These are phyloP conservation scores for Capsicum baccatum DNA, from an alignment of 257 asterid species.

Conservation along the genomic window DNA sequence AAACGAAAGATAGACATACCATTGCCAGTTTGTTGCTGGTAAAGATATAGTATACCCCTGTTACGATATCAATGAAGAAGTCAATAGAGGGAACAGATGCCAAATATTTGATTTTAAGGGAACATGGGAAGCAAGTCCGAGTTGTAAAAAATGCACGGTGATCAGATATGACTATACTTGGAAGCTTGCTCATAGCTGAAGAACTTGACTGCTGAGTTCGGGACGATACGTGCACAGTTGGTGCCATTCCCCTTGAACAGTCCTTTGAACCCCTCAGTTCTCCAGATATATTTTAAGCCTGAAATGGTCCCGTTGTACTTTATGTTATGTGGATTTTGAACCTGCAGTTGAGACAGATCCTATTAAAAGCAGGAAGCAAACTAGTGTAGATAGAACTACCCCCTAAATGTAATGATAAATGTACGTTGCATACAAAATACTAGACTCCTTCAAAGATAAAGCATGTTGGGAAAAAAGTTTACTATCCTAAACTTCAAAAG, in stretches of 20 bases:
- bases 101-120: slow-evolving; percentile 25
- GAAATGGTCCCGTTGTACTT: slow-evolving; percentile 84
- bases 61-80: slow-evolving; percentile 37
- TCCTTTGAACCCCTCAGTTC: slow-evolving; percentile 82
- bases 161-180: slow-evolving; percentile 60
- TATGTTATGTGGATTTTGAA: slow-evolving; percentile 86
- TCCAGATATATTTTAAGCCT: slow-evolving; percentile 84
- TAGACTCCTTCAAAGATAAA: background rate
- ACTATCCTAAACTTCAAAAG: slow-evolving; percentile 23
- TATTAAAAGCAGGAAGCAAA: slow-evolving; percentile 21
- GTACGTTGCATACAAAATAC: background rate
- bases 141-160: slow-evolving; percentile 16
- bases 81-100: slow-evolving; percentile 33
- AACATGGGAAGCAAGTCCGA: slow-evolving; percentile 12
- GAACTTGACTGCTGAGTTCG: slow-evolving; percentile 98
- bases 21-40: slow-evolving; percentile 76
- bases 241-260: slow-evolving; percentile 91
- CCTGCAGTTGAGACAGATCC: slow-evolving; percentile 53
- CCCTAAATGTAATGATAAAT: slow-evolving; percentile 2
- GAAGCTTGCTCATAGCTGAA: slow-evolving; percentile 99
- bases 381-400: background rate
- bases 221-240: slow-evolving; percentile 91
- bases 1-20: slow-evolving; percentile 52
- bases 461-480: background rate
- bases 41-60: slow-evolving; percentile 82